phyloP scores from a whole-genome alignment of 495 filamentous ascomycete species.

The Penicillium alfredii region DNA sequence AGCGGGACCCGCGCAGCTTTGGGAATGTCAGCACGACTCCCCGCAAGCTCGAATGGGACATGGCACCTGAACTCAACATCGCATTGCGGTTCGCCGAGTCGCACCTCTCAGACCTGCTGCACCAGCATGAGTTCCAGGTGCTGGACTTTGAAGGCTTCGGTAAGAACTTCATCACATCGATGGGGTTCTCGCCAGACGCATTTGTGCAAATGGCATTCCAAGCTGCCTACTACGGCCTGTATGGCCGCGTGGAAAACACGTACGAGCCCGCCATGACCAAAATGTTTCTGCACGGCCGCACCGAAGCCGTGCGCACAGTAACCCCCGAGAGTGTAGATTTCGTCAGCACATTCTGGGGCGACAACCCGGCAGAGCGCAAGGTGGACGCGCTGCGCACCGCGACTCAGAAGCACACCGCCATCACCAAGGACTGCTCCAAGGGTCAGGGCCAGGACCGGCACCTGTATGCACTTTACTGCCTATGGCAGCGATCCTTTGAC shows the following conservation, averaged over 20 bases:
- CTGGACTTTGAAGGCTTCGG: conserved; percentile 86
- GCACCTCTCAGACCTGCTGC: conserved; percentile 85
- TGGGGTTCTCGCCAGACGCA: conserved; percentile 94
- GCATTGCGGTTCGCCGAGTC: conserved; percentile 95
- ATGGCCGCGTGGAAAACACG: conserved; percentile 86
- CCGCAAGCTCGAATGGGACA: conserved; percentile 96
- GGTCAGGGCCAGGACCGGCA: conserved; percentile 91
- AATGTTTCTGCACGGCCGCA: conserved; percentile 83
- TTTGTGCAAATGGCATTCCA: conserved; percentile 99
- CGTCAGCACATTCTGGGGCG: conserved; percentile 90
- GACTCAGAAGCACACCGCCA: conserved; percentile 71
- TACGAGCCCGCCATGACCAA: conserved; percentile 99
- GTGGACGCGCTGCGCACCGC: conserved; percentile 79
- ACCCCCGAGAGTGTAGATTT: conserved; percentile 77
- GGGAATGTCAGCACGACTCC: conserved; percentile 92
- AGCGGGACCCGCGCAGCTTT: conserved; percentile 88
- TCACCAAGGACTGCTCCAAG: conserved; percentile 83
- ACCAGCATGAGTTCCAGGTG: conserved; percentile 93
- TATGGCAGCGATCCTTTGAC: conserved; percentile 88
- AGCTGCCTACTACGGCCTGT: conserved; percentile 96
- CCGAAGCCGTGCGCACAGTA: conserved; percentile 86
- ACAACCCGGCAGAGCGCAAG: conserved; percentile 74
- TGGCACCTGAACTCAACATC: conserved; percentile 85
- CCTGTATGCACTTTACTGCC: conserved; percentile 86
- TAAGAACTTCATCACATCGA: conserved; percentile 95